phyloP scores from a whole-genome alignment of 1,284 basidiomycete species.

The Ganoderma sp. region DNA sequence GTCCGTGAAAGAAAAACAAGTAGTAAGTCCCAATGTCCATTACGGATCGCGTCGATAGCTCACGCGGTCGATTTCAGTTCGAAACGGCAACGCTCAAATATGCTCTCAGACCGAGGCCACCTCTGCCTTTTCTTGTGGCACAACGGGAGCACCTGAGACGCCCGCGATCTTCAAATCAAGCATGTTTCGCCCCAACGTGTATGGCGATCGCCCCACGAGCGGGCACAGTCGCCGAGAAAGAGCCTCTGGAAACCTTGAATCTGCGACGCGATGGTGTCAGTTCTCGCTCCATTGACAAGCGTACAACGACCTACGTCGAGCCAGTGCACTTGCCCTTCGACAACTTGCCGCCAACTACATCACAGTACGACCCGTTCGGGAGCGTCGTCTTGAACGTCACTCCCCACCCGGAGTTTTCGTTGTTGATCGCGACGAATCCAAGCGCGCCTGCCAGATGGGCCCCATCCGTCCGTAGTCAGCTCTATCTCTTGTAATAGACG shows the following conservation, averaged over 20 bases:
- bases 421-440: constrained; percentile 73
- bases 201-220: constrained; percentile 64
- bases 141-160: background rate
- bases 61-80: background rate
- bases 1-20: background rate
- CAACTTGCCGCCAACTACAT: constrained; percentile 59
- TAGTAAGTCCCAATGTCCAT: background rate
- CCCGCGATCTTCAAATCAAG: background rate
- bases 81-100: background rate
- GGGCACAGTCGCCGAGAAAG: constrained; percentile 57
- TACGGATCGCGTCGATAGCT: background rate
- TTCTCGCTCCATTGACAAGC: background rate
- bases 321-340: constrained; percentile 54
- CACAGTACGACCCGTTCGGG: constrained; percentile 64
- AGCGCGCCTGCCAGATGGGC: constrained; percentile 45
- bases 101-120: background rate
- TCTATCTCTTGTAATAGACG: background rate
- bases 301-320: constrained; percentile 46
- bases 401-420: constrained; percentile 59
- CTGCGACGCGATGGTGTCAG: constrained; percentile 39
- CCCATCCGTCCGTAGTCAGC: too few relatives aligned
- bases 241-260: constrained; percentile 56
- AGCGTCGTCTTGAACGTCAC: constrained; percentile 61
- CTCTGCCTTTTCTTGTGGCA: background rate
- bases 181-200: constrained; percentile 51